Percentiles rank a stretch among this genome's conserved stretches.
phyloP scores from a whole-genome alignment of 208 protist genomes.

The Sergeia podlipaevii region DNA sequence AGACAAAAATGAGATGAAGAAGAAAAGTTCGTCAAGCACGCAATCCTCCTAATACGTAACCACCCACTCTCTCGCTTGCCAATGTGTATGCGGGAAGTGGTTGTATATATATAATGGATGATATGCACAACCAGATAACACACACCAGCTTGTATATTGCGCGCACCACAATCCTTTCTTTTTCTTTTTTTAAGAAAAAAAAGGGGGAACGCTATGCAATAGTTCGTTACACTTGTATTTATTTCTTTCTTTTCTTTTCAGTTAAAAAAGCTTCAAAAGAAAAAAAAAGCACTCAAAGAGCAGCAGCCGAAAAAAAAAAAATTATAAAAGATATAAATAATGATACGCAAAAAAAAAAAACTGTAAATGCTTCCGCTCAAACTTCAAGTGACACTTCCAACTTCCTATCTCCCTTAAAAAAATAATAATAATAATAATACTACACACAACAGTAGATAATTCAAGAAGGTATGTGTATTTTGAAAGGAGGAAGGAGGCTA shows the following conservation, averaged over 20 bases:
- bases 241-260: conserved; percentile 6
- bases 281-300: conserved; percentile 1
- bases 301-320: not conserved
- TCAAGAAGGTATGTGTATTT: too few relatives aligned
- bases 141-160: not conserved
- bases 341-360: conserved; percentile 9
- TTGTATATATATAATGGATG: too few relatives aligned
- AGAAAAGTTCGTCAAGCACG: not conserved
- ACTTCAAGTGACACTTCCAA: not conserved
- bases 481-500: too few relatives aligned
- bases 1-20: conserved; percentile 3
- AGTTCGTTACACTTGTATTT: too few relatives aligned
- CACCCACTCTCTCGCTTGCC: too few relatives aligned
- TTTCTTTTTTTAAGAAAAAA: conserved; percentile 8
- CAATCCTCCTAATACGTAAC: too few relatives aligned
- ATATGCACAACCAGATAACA: too few relatives aligned
- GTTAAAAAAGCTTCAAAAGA: not conserved
- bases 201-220: too few relatives aligned
- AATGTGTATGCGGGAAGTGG: too few relatives aligned
- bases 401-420: too few relatives aligned
- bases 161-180: not conserved
- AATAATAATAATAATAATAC: too few relatives aligned
- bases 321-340: not conserved
- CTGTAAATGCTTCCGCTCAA: not conserved
- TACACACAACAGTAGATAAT: too few relatives aligned